phyloP scores from a whole-genome alignment of 2,329 filamentous ascomycete species.

The Harringtonia aguacate region DNA sequence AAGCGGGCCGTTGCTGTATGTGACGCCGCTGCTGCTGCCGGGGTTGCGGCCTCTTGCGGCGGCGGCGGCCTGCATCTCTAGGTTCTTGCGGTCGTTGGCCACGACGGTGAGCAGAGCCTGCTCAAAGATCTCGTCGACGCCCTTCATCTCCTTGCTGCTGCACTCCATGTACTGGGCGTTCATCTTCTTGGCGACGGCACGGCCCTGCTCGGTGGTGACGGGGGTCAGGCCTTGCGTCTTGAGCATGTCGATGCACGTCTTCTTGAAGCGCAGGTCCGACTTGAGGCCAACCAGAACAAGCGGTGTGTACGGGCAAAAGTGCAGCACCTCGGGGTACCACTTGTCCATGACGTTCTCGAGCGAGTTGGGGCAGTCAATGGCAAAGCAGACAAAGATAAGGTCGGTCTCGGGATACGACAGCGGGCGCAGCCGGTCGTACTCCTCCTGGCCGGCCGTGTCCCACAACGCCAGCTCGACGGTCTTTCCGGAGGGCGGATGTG shows the following conservation, averaged over 20 bases:
- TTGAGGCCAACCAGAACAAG: slow-evolving; percentile 94
- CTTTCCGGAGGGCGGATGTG: slow-evolving; percentile 79
- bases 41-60: slow-evolving; percentile 22
- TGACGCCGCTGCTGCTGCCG: slow-evolving; percentile 22
- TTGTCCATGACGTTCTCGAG: slow-evolving; percentile 98
- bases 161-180: slow-evolving; percentile 94
- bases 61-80: slow-evolving; percentile 35
- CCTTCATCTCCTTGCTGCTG: slow-evolving; percentile 93
- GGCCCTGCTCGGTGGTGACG: slow-evolving; percentile 83
- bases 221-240: slow-evolving; percentile 96
- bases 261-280: slow-evolving; percentile 90
- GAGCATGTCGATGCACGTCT: slow-evolving; percentile 95
- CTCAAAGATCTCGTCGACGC: slow-evolving; percentile 95
- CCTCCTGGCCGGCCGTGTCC: slow-evolving; percentile 98
- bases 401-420: slow-evolving; percentile 98
- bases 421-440: slow-evolving; percentile 91
- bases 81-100: slow-evolving; percentile 60
- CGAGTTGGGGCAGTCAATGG: slow-evolving; percentile 96
- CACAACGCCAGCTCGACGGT: slow-evolving; percentile 93
- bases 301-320: slow-evolving; percentile 96
- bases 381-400: slow-evolving; percentile 96
- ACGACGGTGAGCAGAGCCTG: slow-evolving; percentile 84
- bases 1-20: slow-evolving; percentile 15
- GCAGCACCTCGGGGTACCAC: slow-evolving; percentile 99
- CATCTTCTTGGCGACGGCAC: slow-evolving; percentile 86